Evolutionary conservation across 2,329 filamentous ascomycete genomes (phyloP).

Genomic region (Massarina eburnea): DNA sequence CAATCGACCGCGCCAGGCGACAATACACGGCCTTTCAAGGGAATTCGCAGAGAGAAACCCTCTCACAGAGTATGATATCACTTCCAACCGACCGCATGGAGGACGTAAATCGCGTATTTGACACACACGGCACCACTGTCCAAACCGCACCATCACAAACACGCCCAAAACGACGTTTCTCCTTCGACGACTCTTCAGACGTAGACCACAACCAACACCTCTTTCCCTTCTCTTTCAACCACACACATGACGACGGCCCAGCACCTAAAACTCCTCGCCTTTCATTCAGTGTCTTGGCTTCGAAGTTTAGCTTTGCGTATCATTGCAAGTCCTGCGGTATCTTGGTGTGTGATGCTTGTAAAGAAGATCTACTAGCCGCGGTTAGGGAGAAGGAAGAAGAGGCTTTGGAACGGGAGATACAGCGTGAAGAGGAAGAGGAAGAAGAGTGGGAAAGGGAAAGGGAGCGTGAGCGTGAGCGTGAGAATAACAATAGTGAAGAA

Average conservation of each 20-base stretch:
- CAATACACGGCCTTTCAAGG: background rate
- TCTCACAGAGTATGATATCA: background rate
- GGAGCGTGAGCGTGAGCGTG: background rate
- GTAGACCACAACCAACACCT: background rate
- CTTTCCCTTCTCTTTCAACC: no score
- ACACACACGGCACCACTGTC: conserved; percentile 23
- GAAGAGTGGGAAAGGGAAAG: background rate
- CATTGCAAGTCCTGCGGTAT: conserved; percentile 24
- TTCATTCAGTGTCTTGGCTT: background rate
- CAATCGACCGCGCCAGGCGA: conserved; percentile 6
- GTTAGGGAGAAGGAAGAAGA: conserved; percentile 3
- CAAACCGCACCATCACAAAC: background rate
- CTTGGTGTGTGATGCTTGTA: conserved; percentile 27
- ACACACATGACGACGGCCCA: no score
- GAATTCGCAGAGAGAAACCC: no score
- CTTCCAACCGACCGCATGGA: conserved; percentile 12
- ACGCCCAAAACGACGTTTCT: conserved; percentile 13
- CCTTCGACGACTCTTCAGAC: conserved; percentile 2
- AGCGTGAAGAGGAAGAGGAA: background rate
- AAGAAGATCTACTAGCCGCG: conserved; percentile 8
- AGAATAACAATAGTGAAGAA: no score
- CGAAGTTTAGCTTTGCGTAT: conserved; percentile 26
- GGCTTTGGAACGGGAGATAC: background rate
- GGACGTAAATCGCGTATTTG: conserved; percentile 11
- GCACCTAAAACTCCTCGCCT: background rate